Conservation (phyloP, 176 grass and related monocot genomes). For the Oryza officinalis region DNA sequence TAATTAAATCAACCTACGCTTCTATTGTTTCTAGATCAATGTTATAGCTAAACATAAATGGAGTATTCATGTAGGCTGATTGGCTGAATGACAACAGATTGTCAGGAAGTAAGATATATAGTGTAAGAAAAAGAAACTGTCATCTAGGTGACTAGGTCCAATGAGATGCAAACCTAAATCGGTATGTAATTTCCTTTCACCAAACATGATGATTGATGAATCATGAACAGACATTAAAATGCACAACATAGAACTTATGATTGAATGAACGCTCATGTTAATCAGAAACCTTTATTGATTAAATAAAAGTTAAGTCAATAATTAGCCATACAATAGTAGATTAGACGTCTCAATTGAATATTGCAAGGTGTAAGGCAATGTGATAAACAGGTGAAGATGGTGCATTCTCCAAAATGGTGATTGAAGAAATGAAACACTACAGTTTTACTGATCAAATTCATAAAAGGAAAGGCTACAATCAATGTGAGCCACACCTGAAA, state of each 20-base stretch:
- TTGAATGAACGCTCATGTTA: background rate
- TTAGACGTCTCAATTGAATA: background rate
- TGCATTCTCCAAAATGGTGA: background rate
- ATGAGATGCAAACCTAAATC: background rate
- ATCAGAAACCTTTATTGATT: background rate
- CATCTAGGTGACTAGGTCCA: background rate
- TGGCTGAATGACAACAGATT: background rate
- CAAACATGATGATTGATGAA: slow-evolving; percentile 22
- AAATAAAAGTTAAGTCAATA: background rate
- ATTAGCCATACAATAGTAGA: background rate
- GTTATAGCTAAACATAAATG: slow-evolving; percentile 4
- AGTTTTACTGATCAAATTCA: slow-evolving; percentile 13
- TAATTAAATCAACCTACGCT: slow-evolving; percentile 6
- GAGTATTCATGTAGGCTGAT: background rate
- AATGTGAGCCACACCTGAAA: slow-evolving; percentile 64
- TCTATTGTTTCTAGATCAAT: slow-evolving; percentile 1
- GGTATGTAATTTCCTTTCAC: slow-evolving; percentile 2
- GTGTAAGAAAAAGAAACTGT: background rate
- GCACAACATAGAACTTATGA: background rate
- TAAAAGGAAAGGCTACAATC: background rate
- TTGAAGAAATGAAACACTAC: background rate
- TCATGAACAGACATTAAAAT: background rate
- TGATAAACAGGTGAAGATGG: background rate
- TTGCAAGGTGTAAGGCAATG: background rate
- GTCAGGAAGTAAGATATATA: background rate